Percentiles rank a stretch among this genome's conserved stretches.
Conservation (phyloP, 179 eudicot genomes). For the Silene vulgaris region DNA sequence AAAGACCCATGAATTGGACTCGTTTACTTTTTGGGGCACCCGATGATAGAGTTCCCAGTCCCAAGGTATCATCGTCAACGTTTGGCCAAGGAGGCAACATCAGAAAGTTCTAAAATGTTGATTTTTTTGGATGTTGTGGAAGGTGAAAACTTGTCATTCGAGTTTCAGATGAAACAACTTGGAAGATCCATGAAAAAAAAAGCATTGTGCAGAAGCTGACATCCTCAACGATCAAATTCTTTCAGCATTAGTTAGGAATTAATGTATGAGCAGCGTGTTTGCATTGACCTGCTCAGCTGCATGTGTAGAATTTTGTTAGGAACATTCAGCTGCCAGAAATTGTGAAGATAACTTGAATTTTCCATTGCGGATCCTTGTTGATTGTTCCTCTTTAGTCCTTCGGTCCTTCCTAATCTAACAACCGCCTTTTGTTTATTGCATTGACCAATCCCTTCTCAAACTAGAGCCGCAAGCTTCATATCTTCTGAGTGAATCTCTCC, state of each 20-base stretch:
- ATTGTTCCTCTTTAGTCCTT: no score
- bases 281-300: conserved; percentile 11
- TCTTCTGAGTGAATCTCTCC: no score
- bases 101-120: conserved; percentile 40
- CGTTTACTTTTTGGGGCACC: conserved; percentile 47
- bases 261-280: not conserved
- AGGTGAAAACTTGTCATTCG: not conserved
- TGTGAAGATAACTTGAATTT: conserved; percentile 23
- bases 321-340: conserved; percentile 14
- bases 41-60: conserved; percentile 42
- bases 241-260: not conserved
- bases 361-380: not conserved
- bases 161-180: not conserved
- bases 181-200: conserved; percentile 8
- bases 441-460: no score
- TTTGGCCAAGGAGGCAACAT: conserved; percentile 35
- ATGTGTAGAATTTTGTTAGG: conserved; percentile 35
- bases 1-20: conserved; percentile 63
- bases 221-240: not conserved
- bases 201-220: not conserved
- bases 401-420: not conserved
- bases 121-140: not conserved
- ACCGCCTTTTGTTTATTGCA: no score
- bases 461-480: no score
- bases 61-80: conserved; percentile 31